A percentile compares a stretch with the other conserved stretches of the same genome.
Conservation (phyloP, 306 rosid species). For the Sesbania bispinosa region DNA sequence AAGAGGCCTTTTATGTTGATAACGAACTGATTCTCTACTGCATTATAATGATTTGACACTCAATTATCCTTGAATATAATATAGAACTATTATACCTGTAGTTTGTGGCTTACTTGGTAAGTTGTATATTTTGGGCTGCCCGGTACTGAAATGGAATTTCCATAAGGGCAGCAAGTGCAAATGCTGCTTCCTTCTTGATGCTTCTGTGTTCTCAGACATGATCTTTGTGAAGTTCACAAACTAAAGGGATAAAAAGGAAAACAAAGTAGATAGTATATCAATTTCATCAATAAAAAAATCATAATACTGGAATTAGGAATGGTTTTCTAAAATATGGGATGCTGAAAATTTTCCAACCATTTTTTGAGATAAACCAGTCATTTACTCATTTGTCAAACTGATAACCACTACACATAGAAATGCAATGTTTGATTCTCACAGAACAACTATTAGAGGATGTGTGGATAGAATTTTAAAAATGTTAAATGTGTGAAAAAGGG, state of each 20-base stretch:
- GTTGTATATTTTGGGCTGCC: conserved; percentile 55
- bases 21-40: conserved; percentile 42
- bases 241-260: conserved; percentile 37
- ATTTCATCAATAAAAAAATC: background rate
- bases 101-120: conserved; percentile 43
- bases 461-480: background rate
- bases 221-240: conserved; percentile 93
- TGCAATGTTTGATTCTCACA: conserved; percentile 5
- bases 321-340: background rate
- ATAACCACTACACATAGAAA: background rate
- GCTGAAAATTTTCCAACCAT: background rate
- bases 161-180: conserved; percentile 98
- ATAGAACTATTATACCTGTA: background rate
- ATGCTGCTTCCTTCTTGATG: conserved; percentile 81
- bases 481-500: background rate
- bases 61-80: conserved; percentile 8
- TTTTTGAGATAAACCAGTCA: background rate
- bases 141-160: conserved; percentile 86
- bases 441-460: background rate
- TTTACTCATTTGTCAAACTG: background rate
- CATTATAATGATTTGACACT: conserved; percentile 21
- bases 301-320: background rate
- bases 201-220: conserved; percentile 72
- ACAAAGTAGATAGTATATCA: background rate
- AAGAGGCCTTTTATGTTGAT: conserved; percentile 51